Percentiles rank a stretch among this genome's conserved stretches.
Evolutionary conservation across 208 protist genomes (phyloP).

Genomic region (Acanthamoeba rhysodes): DNA sequence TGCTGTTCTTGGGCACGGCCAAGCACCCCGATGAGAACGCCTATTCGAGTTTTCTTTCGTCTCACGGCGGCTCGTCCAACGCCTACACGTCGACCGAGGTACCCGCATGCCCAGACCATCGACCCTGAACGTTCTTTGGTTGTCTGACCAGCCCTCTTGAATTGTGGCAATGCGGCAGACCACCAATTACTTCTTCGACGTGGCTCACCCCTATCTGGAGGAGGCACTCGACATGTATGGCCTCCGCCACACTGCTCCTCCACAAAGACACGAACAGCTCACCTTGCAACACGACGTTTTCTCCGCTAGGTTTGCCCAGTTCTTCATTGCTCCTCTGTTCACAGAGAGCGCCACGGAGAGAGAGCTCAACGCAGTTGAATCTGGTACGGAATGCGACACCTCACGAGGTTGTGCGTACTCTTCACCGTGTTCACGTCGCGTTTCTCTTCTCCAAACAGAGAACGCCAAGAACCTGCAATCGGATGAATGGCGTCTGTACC

Average conservation of each 20-base stretch:
- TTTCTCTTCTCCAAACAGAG: not conserved
- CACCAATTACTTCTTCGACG: slow-evolving; percentile 87
- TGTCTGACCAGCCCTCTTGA: too few relatives aligned
- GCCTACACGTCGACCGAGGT: slow-evolving; percentile 84
- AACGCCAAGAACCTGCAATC: slow-evolving; percentile 76
- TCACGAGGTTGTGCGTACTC: not conserved
- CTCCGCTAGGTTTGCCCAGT: slow-evolving; percentile 76
- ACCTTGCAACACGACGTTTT: not conserved
- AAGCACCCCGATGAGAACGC: slow-evolving; percentile 87
- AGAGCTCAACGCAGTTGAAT: slow-evolving; percentile 88
- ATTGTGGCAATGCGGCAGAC: not conserved
- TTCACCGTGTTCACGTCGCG: not conserved
- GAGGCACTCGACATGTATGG: slow-evolving; percentile 36
- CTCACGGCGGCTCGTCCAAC: slow-evolving; percentile 86
- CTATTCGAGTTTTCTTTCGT: slow-evolving; percentile 76
- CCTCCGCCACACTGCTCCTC: not conserved
- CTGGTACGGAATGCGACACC: not conserved
- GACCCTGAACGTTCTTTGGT: too few relatives aligned
- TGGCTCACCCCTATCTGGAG: slow-evolving; percentile 76
- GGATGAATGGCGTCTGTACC: slow-evolving; percentile 92
- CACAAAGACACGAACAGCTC: not conserved
- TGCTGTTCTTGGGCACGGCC: slow-evolving; percentile 90
- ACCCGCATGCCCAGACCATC: not conserved
- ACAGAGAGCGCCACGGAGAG: slow-evolving; percentile 67
- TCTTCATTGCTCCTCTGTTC: slow-evolving; percentile 88